Evolutionary conservation across 2,329 filamentous ascomycete genomes (phyloP).

Genomic region (Chrysoporthe cubensis): DNA sequence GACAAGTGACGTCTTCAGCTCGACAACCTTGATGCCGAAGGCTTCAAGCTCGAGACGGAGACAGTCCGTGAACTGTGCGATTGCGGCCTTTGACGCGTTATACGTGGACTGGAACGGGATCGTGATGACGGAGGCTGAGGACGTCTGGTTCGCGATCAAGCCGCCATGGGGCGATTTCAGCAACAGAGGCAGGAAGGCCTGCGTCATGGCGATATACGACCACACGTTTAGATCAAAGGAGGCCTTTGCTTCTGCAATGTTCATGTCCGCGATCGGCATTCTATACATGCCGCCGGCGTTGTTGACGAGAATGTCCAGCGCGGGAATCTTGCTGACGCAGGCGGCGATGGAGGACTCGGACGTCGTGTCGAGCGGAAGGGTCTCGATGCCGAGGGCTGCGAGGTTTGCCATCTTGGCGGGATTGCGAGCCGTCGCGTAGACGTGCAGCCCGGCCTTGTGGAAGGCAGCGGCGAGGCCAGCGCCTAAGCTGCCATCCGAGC

Average conservation of each 20-base stretch:
- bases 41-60: slow-evolving; percentile 45
- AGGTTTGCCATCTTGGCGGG: slow-evolving; percentile 39
- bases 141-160: slow-evolving; percentile 20
- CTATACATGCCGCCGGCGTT: slow-evolving; percentile 27
- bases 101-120: slow-evolving; percentile 15
- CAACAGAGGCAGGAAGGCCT: slow-evolving; percentile 33
- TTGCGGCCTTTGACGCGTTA: slow-evolving; percentile 18
- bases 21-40: slow-evolving; percentile 41
- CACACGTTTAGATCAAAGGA: slow-evolving; percentile 37
- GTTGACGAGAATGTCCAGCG: slow-evolving; percentile 21
- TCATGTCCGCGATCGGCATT: slow-evolving; percentile 33
- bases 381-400: slow-evolving; percentile 40
- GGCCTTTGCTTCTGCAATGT: slow-evolving; percentile 23
- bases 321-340: slow-evolving; percentile 32
- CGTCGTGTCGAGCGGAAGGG: slow-evolving; percentile 47
- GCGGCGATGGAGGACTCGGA: slow-evolving; percentile 39
- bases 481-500: slow-evolving; percentile 45
- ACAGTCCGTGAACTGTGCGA: slow-evolving; percentile 10
- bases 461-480: slow-evolving; percentile 45
- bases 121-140: background rate
- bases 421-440: slow-evolving; percentile 46
- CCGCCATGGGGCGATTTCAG: slow-evolving; percentile 26
- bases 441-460: slow-evolving; percentile 42
- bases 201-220: slow-evolving; percentile 32
- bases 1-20: slow-evolving; percentile 40